Evolutionary conservation across 306 rosid genomes (phyloP), one percentile per base, ranked within the genome.

Genomic region (Trifolium dubium): DNA sequence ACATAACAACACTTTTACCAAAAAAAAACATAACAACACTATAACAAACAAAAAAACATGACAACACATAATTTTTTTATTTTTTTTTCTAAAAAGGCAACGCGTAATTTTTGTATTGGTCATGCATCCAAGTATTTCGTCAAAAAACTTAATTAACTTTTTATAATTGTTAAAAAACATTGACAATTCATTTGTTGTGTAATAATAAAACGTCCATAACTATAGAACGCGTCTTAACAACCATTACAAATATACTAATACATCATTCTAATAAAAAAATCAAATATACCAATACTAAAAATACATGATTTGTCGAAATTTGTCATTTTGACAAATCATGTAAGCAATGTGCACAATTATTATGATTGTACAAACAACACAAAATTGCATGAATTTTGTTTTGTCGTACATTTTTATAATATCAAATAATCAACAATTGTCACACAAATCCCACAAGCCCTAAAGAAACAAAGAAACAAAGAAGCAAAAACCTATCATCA

Each of bases 231-330:
- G 8, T 3, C 7, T 9, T 50, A 78, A 78, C 80, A 17, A 61
- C 61, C 54, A 44, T 47, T 71, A 82, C 83, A 10, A 74, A 61
- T 63, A 23, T 23, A 23, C 23, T 23, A 23, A 23, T 78, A 74
- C 49, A 37, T 37, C 40, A 7, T 9, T 6, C 2, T 15, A 35
- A 55, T 49, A 9, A 18, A 34, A 74, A 78, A 70, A 53, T 62
- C 17, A 53, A 6, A 53, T 31, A 9, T 31, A 54, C 18, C 60
- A 54, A 54, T 54, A 54, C 60, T 54, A 54, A 74, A 78, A 69
- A 61, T 69, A 34, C 61, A 4, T 2, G 13, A 54, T 3, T 4
- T n/a, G n/a, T n/a, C n/a, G n/a, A n/a, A n/a, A n/a, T n/a, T n/a
- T n/a, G n/a, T n/a, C n/a, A n/a, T 3, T 31, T 30, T 43, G 28